These are phyloP conservation scores for Colletotrichum sp. DNA, from an alignment of 2,329 filamentous ascomycete genomes.

Conservation along the genomic window DNA sequence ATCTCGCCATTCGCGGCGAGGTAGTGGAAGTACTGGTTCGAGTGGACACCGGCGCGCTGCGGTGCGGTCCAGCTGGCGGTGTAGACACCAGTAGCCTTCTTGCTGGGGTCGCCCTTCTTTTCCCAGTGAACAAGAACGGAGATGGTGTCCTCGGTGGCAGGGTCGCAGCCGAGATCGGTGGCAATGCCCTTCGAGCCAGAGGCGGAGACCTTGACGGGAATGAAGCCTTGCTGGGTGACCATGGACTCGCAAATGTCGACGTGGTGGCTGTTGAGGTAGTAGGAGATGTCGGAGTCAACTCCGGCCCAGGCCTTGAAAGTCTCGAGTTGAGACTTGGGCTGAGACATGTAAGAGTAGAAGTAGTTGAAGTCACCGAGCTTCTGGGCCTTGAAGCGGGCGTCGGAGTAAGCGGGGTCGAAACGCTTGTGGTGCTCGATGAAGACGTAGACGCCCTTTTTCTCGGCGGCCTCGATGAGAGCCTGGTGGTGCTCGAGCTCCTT, in stretches of 20 bases:
- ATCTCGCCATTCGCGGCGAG: slow-evolving; percentile 86
- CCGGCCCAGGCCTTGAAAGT: slow-evolving; percentile 96
- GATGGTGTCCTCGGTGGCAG: slow-evolving; percentile 90
- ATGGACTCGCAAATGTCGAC: slow-evolving; percentile 92
- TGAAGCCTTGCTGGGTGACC: slow-evolving; percentile 75
- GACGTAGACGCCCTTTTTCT: slow-evolving; percentile 81
- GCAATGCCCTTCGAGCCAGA: slow-evolving; percentile 81
- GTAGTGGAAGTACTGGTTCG: slow-evolving; percentile 97
- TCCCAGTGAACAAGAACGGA: slow-evolving; percentile 89
- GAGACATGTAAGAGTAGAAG: slow-evolving; percentile 97
- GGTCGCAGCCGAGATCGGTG: slow-evolving; percentile 76
- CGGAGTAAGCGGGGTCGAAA: slow-evolving; percentile 90
- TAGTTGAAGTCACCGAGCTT: slow-evolving; percentile 95
- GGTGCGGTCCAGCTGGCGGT: slow-evolving; percentile 95
- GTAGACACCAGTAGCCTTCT: slow-evolving; percentile 86
- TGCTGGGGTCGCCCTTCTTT: slow-evolving; percentile 70
- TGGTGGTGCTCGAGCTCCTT: slow-evolving; percentile 84
- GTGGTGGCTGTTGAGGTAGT: slow-evolving; percentile 96
- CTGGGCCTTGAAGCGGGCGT: slow-evolving; percentile 79
- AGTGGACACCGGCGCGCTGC: slow-evolving; percentile 92
- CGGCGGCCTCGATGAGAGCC: slow-evolving; percentile 73
- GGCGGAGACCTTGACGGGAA: slow-evolving; percentile 79
- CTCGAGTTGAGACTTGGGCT: slow-evolving; percentile 89
- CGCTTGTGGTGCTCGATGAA: slow-evolving; percentile 98
- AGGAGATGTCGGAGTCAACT: slow-evolving; percentile 89